Evolutionary conservation across 139 green algal genomes (phyloP), one percentile per base, ranked within the genome.

Genomic region (Haematococcus sp.): DNA sequence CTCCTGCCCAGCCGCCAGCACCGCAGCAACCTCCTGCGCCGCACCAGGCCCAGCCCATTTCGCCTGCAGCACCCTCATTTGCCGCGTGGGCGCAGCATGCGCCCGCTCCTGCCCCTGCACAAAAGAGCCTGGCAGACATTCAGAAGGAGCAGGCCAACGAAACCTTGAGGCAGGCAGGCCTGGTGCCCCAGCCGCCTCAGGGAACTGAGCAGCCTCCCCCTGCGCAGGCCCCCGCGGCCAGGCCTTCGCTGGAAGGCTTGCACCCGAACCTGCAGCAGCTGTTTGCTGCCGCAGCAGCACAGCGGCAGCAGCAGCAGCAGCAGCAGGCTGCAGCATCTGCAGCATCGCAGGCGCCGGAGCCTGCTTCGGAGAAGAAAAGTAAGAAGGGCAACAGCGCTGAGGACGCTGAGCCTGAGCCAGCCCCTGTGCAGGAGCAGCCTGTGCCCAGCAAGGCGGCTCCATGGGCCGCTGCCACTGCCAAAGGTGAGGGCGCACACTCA

Each of bases 391-490:
- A 58, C n/a, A 55, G 40, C 43, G 13, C 51, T 17, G 27, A 65
- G 51, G 32, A 54, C 49, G 25, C 4, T 28, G 70, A 56, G 5
- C 33, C 59, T 1, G 54, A 63, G 2, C 46, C 69, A 2, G 69
- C 61, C 27, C 30, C 59, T 27, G 66, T 64, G 35, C 33, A 51
- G 35, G 69, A 69, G 19, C 67, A 76, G 32, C 67, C 83, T 49
- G 40, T 11, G 40, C 40, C 40, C 11, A 11, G 7, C 27, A 88
- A 83, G 72, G 35, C 63, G 28, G 89, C 83, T 7, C 88, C 89
- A 20, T 94, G 89, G 89, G 88, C 85, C 5, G 79, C 76, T 2
- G 55, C 79, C 25, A 82, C 72, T 3, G 70, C 81, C 43, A 82
- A 76, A 69, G 60, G 74, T 56, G 67, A 74, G 64, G 4, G 7